Evolutionary conservation across 805 yeast genomes (phyloP).

Genomic region (Lachancea sp.): DNA sequence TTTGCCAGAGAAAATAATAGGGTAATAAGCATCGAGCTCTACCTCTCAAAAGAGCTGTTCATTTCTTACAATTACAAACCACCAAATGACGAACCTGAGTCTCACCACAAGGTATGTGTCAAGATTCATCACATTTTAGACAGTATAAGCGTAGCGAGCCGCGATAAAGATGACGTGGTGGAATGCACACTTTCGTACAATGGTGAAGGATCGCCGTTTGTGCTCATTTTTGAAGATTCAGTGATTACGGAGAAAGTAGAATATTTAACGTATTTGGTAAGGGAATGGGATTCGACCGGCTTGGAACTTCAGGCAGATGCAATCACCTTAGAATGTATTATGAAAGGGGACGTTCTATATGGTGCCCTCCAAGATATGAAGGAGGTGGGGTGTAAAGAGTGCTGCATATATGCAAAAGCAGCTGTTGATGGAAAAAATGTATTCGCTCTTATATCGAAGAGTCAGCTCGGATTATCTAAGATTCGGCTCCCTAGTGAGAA

Average conservation of each 20-base stretch:
- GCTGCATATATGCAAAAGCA: slow-evolving; percentile 40
- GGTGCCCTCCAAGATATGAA: slow-evolving; percentile 51
- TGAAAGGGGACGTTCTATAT: slow-evolving; percentile 47
- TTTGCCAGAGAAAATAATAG: slow-evolving; percentile 45
- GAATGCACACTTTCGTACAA: slow-evolving; percentile 47
- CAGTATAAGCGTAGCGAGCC: slow-evolving; percentile 41
- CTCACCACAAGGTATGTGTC: slow-evolving; percentile 34
- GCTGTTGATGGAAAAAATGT: slow-evolving; percentile 26
- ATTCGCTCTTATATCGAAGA: slow-evolving; percentile 51
- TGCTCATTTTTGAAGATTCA: slow-evolving; percentile 48
- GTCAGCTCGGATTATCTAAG: slow-evolving; percentile 69
- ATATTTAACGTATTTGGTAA: slow-evolving; percentile 41
- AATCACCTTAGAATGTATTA: slow-evolving; percentile 44
- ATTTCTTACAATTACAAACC: slow-evolving; percentile 23
- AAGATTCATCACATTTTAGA: slow-evolving; percentile 45
- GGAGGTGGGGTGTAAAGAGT: slow-evolving; percentile 46
- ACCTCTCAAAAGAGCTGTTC: slow-evolving; percentile 30
- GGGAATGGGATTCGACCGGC: slow-evolving; percentile 33
- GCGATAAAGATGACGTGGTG: slow-evolving; percentile 29
- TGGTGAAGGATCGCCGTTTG: slow-evolving; percentile 48
- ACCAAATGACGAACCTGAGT: slow-evolving; percentile 16
- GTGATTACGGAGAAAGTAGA: slow-evolving; percentile 52
- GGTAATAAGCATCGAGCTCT: slow-evolving; percentile 33
- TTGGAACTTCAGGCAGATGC: slow-evolving; percentile 40
- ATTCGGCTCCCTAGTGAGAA: slow-evolving; percentile 58